These are phyloP conservation scores for Colletotrichum camelliae DNA, from an alignment of 2,329 filamentous ascomycete genomes.

Conservation along the genomic window DNA sequence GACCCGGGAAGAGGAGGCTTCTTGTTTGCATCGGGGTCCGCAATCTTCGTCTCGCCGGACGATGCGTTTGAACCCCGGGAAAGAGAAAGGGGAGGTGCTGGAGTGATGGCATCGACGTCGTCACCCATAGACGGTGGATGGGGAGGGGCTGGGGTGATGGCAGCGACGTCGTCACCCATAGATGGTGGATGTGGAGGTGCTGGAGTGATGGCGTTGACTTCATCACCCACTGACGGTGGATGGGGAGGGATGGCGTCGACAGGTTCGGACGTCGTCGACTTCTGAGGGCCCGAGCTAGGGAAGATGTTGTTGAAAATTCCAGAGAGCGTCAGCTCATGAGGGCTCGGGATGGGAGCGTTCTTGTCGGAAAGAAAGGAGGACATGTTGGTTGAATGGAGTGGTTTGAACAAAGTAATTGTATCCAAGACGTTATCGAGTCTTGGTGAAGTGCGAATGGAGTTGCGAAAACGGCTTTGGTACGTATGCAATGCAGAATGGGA, in stretches of 20 bases:
- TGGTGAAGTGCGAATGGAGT: background rate
- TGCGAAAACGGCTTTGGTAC: background rate
- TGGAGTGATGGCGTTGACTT: background rate
- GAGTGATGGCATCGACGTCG: background rate
- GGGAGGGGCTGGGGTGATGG: background rate
- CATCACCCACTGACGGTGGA: background rate
- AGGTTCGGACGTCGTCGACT: background rate
- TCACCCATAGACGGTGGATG: background rate
- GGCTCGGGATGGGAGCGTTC: background rate
- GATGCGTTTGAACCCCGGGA: background rate
- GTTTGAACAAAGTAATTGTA: background rate
- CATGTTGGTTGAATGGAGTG: background rate
- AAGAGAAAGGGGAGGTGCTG: background rate
- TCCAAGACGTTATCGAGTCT: background rate
- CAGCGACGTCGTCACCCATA: too few relatives aligned
- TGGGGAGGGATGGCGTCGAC: background rate
- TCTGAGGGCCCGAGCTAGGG: background rate
- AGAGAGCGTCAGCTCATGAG: background rate
- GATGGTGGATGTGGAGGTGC: too few relatives aligned
- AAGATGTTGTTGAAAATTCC: background rate
- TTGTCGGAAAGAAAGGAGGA: background rate
- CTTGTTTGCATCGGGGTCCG: background rate
- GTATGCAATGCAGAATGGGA: background rate
- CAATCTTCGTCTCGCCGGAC: background rate
- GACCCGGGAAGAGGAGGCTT: background rate